These are phyloP conservation scores for Davidsoniella virescens DNA, from an alignment of 2,329 filamentous ascomycete species.

Conservation along the genomic window DNA sequence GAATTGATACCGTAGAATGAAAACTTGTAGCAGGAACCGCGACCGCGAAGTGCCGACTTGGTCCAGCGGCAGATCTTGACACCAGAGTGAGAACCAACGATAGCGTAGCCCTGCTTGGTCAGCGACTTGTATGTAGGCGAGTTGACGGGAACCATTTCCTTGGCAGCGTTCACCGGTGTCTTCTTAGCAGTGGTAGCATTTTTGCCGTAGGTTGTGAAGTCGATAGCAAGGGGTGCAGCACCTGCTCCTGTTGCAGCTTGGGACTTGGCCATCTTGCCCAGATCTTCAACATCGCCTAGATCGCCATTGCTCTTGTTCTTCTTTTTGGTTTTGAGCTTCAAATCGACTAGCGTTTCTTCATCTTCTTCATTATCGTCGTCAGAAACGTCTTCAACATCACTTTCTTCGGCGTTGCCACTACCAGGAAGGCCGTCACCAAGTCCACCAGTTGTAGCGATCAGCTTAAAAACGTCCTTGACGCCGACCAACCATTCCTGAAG, in stretches of 20 bases:
- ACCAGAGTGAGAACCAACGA: constrained; percentile 86
- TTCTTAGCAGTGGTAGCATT: constrained; percentile 27
- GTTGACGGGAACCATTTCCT: constrained; percentile 87
- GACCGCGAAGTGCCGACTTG: constrained; percentile 83
- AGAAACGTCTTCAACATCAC: constrained; percentile 55
- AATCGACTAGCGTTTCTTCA: constrained; percentile 34
- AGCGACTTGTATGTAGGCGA: constrained; percentile 79
- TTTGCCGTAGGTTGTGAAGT: constrained; percentile 63
- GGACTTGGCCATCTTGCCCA: constrained; percentile 47
- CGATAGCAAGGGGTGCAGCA: constrained; percentile 50
- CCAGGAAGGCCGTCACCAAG: constrained; percentile 53
- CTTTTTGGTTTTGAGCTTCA: constrained; percentile 27
- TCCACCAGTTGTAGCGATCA: constrained; percentile 41
- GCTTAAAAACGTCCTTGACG: constrained; percentile 51
- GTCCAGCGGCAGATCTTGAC: constrained; percentile 99
- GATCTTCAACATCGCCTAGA: constrained; percentile 71
- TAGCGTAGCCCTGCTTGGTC: constrained; percentile 92
- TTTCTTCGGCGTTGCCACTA: constrained; percentile 72
- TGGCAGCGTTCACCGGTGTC: constrained; percentile 30
- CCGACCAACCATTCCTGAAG: constrained; percentile 67
- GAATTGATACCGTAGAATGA: constrained; percentile 95
- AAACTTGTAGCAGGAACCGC: constrained; percentile 94
- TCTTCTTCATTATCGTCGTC: constrained; percentile 31
- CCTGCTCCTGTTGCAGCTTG: constrained; percentile 19
- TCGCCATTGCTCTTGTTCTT: constrained; percentile 20